Evolutionary conservation across 495 filamentous ascomycete species (phyloP).

Genomic region (Stereocaulon alpinum): DNA sequence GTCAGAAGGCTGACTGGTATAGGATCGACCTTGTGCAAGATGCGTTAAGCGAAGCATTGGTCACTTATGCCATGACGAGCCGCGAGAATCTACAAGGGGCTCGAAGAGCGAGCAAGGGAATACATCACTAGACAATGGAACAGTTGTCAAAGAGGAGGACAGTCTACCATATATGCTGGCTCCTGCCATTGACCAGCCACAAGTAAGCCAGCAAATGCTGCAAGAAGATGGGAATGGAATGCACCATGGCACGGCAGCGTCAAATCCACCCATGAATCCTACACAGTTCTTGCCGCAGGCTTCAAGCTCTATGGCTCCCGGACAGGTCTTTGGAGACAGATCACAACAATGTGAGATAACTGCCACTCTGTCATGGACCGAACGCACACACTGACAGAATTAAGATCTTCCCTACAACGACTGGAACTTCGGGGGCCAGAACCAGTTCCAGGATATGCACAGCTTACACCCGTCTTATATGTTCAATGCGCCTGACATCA

Average conservation of each 20-base stretch:
- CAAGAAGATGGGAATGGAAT: constrained; percentile 11
- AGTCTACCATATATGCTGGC: constrained; percentile 26
- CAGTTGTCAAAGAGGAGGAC: constrained; percentile 38
- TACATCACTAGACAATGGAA: constrained; percentile 49
- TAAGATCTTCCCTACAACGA: constrained; percentile 56
- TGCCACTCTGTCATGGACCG: constrained; percentile 18
- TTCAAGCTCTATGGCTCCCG: constrained; percentile 2
- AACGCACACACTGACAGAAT: constrained; percentile 23
- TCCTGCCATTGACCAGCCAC: constrained; percentile 27
- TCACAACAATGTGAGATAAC: constrained; percentile 64
- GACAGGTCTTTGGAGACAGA: constrained; percentile 30
- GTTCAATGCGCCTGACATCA: constrained; percentile 89
- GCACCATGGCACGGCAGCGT: not conserved
- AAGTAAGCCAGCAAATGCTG: constrained; percentile 19
- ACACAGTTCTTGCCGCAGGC: constrained; percentile 5
- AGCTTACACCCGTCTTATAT: constrained; percentile 88
- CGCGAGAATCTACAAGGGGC: constrained; percentile 68
- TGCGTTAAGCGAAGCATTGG: constrained; percentile 99
- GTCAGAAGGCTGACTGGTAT: constrained; percentile 8
- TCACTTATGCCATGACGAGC: constrained; percentile 97
- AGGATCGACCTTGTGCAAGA: constrained; percentile 93
- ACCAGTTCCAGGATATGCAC: constrained; percentile 88
- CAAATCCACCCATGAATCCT: not conserved
- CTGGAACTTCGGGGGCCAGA: constrained; percentile 61
- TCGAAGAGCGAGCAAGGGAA: constrained; percentile 57